Conservation (phyloP, 306 rosid species). For the Aeschynomene evenia region DNA sequence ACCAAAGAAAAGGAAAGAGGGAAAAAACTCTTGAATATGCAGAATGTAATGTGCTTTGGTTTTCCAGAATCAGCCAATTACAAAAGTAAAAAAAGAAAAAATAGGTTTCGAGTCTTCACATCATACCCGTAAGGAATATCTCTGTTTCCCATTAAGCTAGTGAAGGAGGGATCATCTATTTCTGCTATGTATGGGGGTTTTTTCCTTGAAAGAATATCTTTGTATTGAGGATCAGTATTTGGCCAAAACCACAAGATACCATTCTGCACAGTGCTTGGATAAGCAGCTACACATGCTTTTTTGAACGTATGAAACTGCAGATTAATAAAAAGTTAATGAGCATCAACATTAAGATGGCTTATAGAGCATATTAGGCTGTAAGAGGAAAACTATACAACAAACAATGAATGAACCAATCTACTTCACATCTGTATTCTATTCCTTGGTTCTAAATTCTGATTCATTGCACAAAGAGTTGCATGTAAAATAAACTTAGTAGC, state of each 20-base stretch:
- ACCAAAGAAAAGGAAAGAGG: not conserved
- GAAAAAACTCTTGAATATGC: not conserved
- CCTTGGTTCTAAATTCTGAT: no score
- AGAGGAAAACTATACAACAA: conserved; percentile 15
- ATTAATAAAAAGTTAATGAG: conserved; percentile 23
- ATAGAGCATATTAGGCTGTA: not conserved
- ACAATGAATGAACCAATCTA: conserved; percentile 5
- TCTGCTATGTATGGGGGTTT: conserved; percentile 70
- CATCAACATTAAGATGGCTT: not conserved
- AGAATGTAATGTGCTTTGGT: conserved; percentile 12
- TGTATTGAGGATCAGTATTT: conserved; percentile 68
- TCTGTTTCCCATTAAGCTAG: conserved; percentile 60
- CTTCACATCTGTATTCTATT: not conserved
- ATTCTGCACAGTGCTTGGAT: conserved; percentile 76
- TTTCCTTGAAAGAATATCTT: conserved; percentile 57
- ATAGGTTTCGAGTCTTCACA: conserved; percentile 17
- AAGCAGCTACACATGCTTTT: conserved; percentile 77
- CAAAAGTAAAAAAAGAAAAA: not conserved
- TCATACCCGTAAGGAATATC: conserved; percentile 80
- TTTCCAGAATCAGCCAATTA: not conserved
- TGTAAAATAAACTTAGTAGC: not conserved
- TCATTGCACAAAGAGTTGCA: not conserved
- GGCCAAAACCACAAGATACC: conserved; percentile 94
- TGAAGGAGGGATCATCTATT: conserved; percentile 69
- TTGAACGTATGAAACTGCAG: conserved; percentile 72